Base-by-base conservation (phyloP, 495 filamentous ascomycete genomes). In the Lasiosphaeria ovina region DNA sequence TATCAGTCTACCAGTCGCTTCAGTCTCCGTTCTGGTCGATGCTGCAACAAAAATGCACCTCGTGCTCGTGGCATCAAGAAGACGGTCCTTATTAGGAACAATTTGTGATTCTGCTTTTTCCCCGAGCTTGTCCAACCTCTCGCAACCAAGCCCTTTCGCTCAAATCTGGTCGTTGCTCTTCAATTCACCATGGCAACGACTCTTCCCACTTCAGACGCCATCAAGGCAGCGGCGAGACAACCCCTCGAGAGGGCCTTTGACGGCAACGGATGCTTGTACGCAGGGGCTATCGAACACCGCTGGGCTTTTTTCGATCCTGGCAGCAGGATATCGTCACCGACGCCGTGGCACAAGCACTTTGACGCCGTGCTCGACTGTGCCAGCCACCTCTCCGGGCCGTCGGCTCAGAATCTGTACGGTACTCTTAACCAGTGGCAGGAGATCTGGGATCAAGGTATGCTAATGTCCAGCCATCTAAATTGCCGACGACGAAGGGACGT, bases 371-470 rank as follows among this genome's bases (percentile, higher is more conserved):
- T 51, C 17, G 32, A 51, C 32, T 3, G 3, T 32, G 4, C 3
- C 17, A 51, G 3, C 4, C n/a, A 24, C 49, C 11, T 51, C 49
- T 14, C 17, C 9, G 49, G 49, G 49, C 32, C 49, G 6, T 51
- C 32, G 17, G 32, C 32, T 6, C 17, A 51, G 49, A 14, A 24
- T 10, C 3, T 51, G 4, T 51, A 24, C 32, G 49, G 32, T 12
- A 51, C n/a, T 32, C 49, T 51, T 51, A 24, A 51, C 17, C 16
- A 3, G 49, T 51, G 49, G 49, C 4, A 3, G 17, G 49, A 24
- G 3, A 51, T 51, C 32, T 24, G 49, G 49, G 32, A 51, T 51
- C 49, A 24, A 51, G 49, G 49, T 51, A 24, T 24, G 49, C 17
- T 6, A n/a, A 14, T 17, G 11, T 51, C 4, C 17, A n/a, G 9